These are phyloP conservation scores for Rhododendron ovatum DNA, from an alignment of 148 eudicot genomes.

Conservation along the genomic window DNA sequence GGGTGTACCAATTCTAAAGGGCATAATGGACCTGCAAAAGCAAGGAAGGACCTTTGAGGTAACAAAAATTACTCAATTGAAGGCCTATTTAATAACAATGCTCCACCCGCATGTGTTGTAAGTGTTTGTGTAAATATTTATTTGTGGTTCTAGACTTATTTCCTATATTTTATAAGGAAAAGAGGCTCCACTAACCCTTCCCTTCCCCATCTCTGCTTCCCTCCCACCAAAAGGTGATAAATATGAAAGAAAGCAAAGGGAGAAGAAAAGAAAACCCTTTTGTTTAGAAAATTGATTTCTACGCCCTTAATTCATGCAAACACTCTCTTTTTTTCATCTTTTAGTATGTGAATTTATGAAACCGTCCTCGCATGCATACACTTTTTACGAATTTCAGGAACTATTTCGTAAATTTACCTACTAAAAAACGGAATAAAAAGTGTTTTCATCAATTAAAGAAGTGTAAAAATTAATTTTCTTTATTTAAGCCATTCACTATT, in stretches of 20 bases:
- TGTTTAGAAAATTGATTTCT: background rate
- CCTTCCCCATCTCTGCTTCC: conserved; percentile 9
- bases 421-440: too few relatives aligned
- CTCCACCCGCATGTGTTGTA: too few relatives aligned
- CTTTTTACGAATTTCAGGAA: too few relatives aligned
- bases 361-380: too few relatives aligned
- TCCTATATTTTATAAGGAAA: background rate
- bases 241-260: conserved; percentile 20
- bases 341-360: too few relatives aligned
- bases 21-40: background rate
- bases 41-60: background rate
- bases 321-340: too few relatives aligned
- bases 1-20: background rate
- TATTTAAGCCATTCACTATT: conserved; percentile 10
- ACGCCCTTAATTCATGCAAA: too few relatives aligned
- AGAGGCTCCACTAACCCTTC: background rate
- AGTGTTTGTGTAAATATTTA: too few relatives aligned
- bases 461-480: too few relatives aligned
- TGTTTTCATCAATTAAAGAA: too few relatives aligned
- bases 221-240: conserved; percentile 20
- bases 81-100: background rate
- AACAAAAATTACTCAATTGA: background rate
- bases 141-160: too few relatives aligned
- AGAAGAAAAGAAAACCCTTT: background rate
- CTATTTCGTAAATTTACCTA: too few relatives aligned